A percentile compares a stretch with the other conserved stretches of the same genome.
These are phyloP conservation scores for Moesziomyces globuligerus DNA, from an alignment of 1,284 basidiomycete genomes.

Conservation along the genomic window DNA sequence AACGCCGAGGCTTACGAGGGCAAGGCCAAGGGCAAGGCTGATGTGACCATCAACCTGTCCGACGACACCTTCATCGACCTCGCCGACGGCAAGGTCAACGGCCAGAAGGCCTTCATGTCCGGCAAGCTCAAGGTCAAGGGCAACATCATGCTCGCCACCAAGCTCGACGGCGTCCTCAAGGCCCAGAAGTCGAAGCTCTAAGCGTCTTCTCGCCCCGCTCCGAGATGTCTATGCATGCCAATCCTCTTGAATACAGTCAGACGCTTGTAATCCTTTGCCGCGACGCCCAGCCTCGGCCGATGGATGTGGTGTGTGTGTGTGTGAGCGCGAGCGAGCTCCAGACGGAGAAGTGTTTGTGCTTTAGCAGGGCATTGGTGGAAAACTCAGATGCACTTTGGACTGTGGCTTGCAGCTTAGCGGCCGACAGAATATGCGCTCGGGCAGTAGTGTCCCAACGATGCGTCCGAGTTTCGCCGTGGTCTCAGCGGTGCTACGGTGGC, in stretches of 20 bases:
- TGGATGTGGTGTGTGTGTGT: not conserved
- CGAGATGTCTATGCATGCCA: not conserved
- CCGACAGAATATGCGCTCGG: too few relatives aligned
- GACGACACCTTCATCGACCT: conserved; percentile 67
- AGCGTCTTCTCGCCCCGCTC: conserved; percentile 1
- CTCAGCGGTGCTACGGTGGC: too few relatives aligned
- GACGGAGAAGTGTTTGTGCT: too few relatives aligned
- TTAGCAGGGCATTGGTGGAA: too few relatives aligned
- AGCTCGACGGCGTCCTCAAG: conserved; percentile 64
- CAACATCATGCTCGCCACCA: conserved; percentile 66
- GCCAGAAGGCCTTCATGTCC: conserved; percentile 68
- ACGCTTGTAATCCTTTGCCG: conserved; percentile 8
- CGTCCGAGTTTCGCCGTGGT: too few relatives aligned
- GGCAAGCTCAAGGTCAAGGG: conserved; percentile 66
- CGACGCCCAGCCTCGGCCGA: too few relatives aligned
- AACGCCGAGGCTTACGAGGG: conserved; percentile 66
- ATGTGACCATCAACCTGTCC: conserved; percentile 65
- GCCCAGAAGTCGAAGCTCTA: conserved; percentile 63
- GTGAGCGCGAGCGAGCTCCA: too few relatives aligned
- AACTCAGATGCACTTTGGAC: too few relatives aligned
- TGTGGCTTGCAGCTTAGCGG: too few relatives aligned
- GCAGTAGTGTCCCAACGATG: too few relatives aligned
- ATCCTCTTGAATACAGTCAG: not conserved
- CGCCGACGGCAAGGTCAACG: conserved; percentile 67
- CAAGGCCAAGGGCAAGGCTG: conserved; percentile 67